Base-by-base conservation (phyloP, 2,329 filamentous ascomycete species). In the Periconia digitata region DNA sequence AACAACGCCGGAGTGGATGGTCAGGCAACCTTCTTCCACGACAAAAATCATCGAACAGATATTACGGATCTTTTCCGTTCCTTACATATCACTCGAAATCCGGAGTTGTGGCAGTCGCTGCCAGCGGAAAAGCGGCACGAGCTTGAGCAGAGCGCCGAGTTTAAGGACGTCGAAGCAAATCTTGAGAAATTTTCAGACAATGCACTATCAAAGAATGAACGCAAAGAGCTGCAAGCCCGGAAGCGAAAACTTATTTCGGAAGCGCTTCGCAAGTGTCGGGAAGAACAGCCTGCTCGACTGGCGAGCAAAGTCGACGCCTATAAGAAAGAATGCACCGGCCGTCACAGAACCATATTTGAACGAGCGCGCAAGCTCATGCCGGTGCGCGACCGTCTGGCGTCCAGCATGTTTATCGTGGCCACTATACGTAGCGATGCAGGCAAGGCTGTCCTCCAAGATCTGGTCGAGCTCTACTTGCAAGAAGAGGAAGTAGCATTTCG, bases 161-260 rank as follows among this genome's bases (percentile, higher is more conserved):
- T 52, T 20, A 52, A 52, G 42, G 34, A 52, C 32, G 46, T 52
- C 49, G 17, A 49, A 52, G 42, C 20, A 20, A 43, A 52, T 49
- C 49, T 52, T 52, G 22, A 52, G 46, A 13, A 39, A 37, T 42
- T 50, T 50, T 47, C 32, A 22, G 47, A 53, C 40, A 29, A 50
- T 23, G 21, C 29, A 44, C 47, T 50, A 50, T 50, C 29, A 49
- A 52, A 49, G 46, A 52, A 49, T 52, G 43, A 52, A 52, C 38
- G 42, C 24, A 53, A 53, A 47, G 38, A 53, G 50, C 40, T 49
- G 21, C 36, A 53, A 40, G 43, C 40, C 42, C 38, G 39, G 45
- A 53, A 52, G 49, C 34, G 40, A 49, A 49, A 52, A 42, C 39
- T 53, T n/a, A 53, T 53, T 50, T 53, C 23, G 39, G 43, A 49